Percentiles rank a stretch among this genome's conserved stretches.
Evolutionary conservation across 2,329 filamentous ascomycete species (phyloP).

Genomic region (Didymella lethalis): DNA sequence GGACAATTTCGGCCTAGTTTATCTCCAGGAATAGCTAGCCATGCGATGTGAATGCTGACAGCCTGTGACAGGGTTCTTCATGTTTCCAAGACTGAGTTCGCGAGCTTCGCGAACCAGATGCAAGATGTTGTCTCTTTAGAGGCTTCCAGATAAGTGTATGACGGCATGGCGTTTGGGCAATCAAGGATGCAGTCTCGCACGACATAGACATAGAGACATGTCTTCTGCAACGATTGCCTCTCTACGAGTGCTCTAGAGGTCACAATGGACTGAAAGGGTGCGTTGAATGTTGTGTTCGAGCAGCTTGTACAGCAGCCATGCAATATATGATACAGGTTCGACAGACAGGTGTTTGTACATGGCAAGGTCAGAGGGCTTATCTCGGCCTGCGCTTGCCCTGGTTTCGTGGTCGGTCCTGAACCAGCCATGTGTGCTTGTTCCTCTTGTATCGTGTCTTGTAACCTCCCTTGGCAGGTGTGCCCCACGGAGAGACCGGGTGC

Average conservation of each 20-base stretch:
- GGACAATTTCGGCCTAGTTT: constrained; percentile 5
- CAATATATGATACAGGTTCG: constrained; percentile 31
- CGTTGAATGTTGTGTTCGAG: constrained; percentile 11
- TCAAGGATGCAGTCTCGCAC: neutral
- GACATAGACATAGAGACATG: neutral
- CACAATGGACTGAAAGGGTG: neutral
- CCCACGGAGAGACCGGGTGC: constrained; percentile 95
- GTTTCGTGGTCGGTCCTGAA: constrained; percentile 83
- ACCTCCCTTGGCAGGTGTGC: constrained; percentile 84
- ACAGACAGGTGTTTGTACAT: constrained; percentile 30
- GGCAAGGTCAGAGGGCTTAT: constrained; percentile 27
- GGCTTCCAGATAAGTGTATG: neutral
- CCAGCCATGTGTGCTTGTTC: constrained; percentile 92
- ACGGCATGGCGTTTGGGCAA: neutral
- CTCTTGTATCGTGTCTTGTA: constrained; percentile 91
- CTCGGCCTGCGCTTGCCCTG: constrained; percentile 78
- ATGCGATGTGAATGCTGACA: constrained; percentile 15
- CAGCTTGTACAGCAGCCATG: constrained; percentile 18
- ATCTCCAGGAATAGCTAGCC: constrained; percentile 18
- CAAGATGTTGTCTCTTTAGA: neutral
- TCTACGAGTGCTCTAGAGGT: neutral
- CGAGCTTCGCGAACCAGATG: neutral
- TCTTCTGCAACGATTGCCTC: neutral
- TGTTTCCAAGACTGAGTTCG: neutral
- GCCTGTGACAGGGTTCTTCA: constrained; percentile 5